Evolutionary conservation across 495 filamentous ascomycete genomes (phyloP), one percentile per base, ranked within the genome.

Genomic region (Haplographium delicatum): DNA sequence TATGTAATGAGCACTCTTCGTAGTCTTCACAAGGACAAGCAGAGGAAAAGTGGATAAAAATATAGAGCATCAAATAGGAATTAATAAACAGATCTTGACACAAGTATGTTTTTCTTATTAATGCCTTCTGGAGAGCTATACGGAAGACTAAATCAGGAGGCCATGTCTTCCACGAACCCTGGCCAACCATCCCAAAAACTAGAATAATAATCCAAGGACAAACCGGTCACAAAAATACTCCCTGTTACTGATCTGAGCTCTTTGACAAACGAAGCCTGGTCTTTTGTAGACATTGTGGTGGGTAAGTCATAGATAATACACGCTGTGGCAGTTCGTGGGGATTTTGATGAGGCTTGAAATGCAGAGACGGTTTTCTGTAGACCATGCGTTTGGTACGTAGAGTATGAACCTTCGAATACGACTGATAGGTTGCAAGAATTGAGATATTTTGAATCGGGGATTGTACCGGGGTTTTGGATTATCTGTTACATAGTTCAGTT

Each of bases 391-490:
- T 65, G 62, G 60, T 72, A 75, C 34, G 65, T 71, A 34, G 57
- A 58, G 47, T 75, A 72, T 5, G 69, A 65, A 26, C 62, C 69
- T 51, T 75, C 71, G 50, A 74, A 72, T 1, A 76, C 68, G 23
- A 75, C 70, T 5, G 69, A 71, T 46, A 66, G 65, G 57, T 73
- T 69, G 40, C 31, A 46, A 13, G 24, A 41, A 4, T 1, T 3
- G 44, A 72, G 53, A 58, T 70, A 74, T 23, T 67, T 68, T 45
- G 70, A 58, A 53, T 75, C 72, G 4, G 73, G 73, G 11, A 73
- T 50, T 3, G 61, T 61, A 1, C 73, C 73, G 1, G 73, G 73
- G 26, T 76, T 76, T 48, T 76, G 73, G 30, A 76, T 66, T 44
- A 75, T 63, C 73, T 76, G 56, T 27, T 40, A n/a, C n/a, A n/a